Base-by-base conservation (phyloP, 1,284 basidiomycete genomes). In the Moesziomyces sp. region DNA sequence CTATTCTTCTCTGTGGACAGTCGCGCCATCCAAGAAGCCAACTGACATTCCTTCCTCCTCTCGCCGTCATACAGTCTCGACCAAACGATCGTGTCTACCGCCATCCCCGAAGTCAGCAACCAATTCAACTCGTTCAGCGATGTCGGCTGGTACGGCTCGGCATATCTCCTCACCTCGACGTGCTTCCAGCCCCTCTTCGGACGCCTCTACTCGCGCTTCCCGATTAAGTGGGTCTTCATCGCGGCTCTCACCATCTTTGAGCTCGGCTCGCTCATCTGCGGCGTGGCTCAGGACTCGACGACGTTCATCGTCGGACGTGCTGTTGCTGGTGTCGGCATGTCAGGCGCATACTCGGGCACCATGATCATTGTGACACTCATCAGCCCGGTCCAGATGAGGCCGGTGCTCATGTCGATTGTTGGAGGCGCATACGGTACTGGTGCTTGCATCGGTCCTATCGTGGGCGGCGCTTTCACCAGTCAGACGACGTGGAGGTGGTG, bases 401-500 rank as follows among this genome's bases (percentile, higher is more conserved):
- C 73, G 5, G 44, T 73, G 21, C 56, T 78, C 54, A 68, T 73
- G 46, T 55, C 52, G 8, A 14, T 58, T 2, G 57, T 76, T 3
- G 77, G 78, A 6, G 77, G 52, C 8, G 47, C 58, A 23, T 78
- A 80, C 53, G 74, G 75, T 5, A 30, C 76, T 18, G 78, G 78
- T 11, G 68, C 63, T 0, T 57, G 59, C 33, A 60, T 72, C 40
- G 74, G 66, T 6, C 70, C 74, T 13, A 47, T 77, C 35, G 59
- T 74, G 21, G 74, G 65, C 4, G 76, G 78, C 13, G 78, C 72
- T 5, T 66, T 79, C 23, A 80, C 77, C 9, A 55, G 60, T 19
- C 24, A 59, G 48, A 79, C 77, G 5, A 74, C 62, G 2, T 81
- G 80, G 80, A 59, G 80, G 19, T 82, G 80, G 79, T 79, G 79